Base-by-base conservation (phyloP, 2,329 filamentous ascomycete genomes). In the Ophiostoma piceae region DNA sequence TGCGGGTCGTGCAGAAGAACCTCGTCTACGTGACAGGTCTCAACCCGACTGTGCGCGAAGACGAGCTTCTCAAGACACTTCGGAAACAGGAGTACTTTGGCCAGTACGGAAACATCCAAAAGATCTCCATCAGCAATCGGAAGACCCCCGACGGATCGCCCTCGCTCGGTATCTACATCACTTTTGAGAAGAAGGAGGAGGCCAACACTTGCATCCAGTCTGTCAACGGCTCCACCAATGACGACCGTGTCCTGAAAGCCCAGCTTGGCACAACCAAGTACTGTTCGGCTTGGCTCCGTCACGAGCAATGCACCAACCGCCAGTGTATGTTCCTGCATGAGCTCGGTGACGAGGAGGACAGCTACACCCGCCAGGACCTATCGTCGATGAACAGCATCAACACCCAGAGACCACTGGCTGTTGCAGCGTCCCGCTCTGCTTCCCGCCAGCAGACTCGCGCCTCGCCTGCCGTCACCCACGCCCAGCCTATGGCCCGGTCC, bases 271-370 rank as follows among this genome's bases (percentile, higher is more conserved):
- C 95, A 0, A 99, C 95, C 4, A 99, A 99, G 78, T 99, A 99
- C 79, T 99, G 95, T 79, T 99, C 95, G 0, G 94, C 95, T 3
- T 99, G 96, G 83, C 84, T 99, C 22, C 91, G 96, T 71, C 93
- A 96, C 74, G 95, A 99, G 79, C 90, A 90, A 74, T 99, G 95
- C 80, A 93, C 92, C 70, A 99, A 99, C 76, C 89, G 94, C 68
- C 94, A 95, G 73, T 99, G 95, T 82, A 99, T 97, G 87, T 99
- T 99, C 79, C 81, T 99, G 67, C 95, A 99, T 77, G 96, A 99
- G 79, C 91, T 95, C 54, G 96, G 95, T n/a, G 95, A 99, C 77
- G 95, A 97, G 75, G 94, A 95, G 74, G 94, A 98, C 76, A 97
- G 93, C 80, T 98, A 97, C 78, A 96, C 92, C 9, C 87, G 95